Evolutionary conservation across 2,329 filamentous ascomycete genomes (phyloP).

Genomic region (Drechslera avenae): DNA sequence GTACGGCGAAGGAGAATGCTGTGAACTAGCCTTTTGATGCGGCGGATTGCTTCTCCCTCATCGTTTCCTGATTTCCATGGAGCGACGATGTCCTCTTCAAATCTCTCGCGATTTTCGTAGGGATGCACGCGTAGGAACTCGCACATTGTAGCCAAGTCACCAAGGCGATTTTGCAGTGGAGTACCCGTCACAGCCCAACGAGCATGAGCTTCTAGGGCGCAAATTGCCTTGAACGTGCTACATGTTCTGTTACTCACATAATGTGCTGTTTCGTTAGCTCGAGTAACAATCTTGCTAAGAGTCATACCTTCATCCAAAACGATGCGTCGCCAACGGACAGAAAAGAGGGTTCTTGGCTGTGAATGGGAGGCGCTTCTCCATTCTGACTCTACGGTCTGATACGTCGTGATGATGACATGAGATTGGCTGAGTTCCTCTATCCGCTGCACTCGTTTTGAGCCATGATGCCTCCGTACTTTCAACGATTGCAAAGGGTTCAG

Average conservation of each 20-base stretch:
- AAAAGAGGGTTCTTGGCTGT: conserved; percentile 18
- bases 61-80: conserved; percentile 47
- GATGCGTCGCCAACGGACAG: conserved; percentile 46
- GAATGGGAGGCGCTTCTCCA: background rate
- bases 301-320: conserved; percentile 38
- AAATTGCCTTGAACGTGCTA: conserved; percentile 27
- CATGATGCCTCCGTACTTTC: background rate
- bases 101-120: conserved; percentile 39
- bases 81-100: conserved; percentile 49
- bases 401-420: conserved; percentile 9
- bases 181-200: conserved; percentile 63
- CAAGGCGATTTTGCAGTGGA: conserved; percentile 26
- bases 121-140: conserved; percentile 22
- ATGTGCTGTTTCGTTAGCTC: conserved; percentile 5
- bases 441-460: no score
- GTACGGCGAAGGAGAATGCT: conserved; percentile 51
- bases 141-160: conserved; percentile 23
- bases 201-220: conserved; percentile 48
- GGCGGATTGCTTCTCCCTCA: conserved; percentile 43
- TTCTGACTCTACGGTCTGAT: conserved; percentile 10
- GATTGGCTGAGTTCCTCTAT: no score
- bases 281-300: no score
- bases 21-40: conserved; percentile 49
- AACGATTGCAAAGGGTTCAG: no score
- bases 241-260: conserved; percentile 35